A percentile compares a stretch with the other conserved stretches of the same genome.
phyloP scores from a whole-genome alignment of 176 grass and related monocot genomes.

The Avena sativa region DNA sequence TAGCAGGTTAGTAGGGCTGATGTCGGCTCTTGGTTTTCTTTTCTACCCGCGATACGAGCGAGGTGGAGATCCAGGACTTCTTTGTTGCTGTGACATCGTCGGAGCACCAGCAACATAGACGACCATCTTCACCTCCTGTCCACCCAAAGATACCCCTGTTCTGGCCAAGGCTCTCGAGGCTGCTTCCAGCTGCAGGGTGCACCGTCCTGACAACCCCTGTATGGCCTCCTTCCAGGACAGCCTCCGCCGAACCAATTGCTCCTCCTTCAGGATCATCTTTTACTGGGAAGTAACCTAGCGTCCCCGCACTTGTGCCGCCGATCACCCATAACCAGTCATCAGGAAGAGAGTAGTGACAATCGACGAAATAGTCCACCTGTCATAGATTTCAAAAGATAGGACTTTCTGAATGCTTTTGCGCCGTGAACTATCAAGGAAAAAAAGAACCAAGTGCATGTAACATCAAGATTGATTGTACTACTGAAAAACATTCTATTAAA shows the following conservation, averaged over 20 bases:
- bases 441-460: neutral
- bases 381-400: neutral
- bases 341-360: conserved; percentile 77
- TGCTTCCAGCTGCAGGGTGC: conserved; percentile 46
- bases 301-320: conserved; percentile 46
- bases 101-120: conserved; percentile 84
- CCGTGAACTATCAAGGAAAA: neutral
- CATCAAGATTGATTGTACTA: neutral
- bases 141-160: conserved; percentile 80
- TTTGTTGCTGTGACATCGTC: conserved; percentile 49
- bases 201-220: conserved; percentile 74
- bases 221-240: conserved; percentile 85
- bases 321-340: neutral
- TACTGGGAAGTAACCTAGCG: conserved; percentile 83
- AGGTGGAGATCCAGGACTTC: conserved; percentile 74
- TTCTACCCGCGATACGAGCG: conserved; percentile 51
- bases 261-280: conserved; percentile 38
- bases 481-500: neutral
- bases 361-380: conserved; percentile 71
- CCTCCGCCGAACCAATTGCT: conserved; percentile 61
- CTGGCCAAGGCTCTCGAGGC: conserved; percentile 38
- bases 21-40: conserved; percentile 60
- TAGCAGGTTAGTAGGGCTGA: conserved; percentile 67
- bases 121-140: conserved; percentile 94
- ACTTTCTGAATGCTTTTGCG: neutral